phyloP scores from a whole-genome alignment of 805 yeast genomes.

The Brettanomyces bruxellensis region DNA sequence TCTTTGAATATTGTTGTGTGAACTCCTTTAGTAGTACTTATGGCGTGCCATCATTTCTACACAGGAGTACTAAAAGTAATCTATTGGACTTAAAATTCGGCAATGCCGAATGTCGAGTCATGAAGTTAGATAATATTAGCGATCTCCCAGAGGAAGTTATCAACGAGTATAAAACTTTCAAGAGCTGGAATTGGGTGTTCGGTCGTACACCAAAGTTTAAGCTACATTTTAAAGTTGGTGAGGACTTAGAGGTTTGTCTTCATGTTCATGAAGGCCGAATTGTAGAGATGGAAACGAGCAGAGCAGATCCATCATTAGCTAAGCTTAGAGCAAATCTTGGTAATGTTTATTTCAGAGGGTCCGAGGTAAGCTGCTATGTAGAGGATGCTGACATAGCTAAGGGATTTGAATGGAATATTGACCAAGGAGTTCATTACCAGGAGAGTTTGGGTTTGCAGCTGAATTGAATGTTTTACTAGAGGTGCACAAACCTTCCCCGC shows the following conservation, averaged over 20 bases:
- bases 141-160: conserved; percentile 30
- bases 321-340: conserved; percentile 6
- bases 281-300: conserved; percentile 6
- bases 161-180: conserved; percentile 30
- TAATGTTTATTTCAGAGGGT: conserved; percentile 14
- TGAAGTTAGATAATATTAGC: conserved; percentile 16
- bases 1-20: conserved; percentile 37
- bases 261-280: conserved; percentile 45
- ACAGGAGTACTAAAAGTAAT: conserved; percentile 8
- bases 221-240: conserved; percentile 39
- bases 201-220: conserved; percentile 72
- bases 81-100: conserved; percentile 3
- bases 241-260: conserved; percentile 20
- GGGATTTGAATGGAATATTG: conserved; percentile 21
- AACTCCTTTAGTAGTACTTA: conserved; percentile 30
- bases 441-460: no score
- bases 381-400: conserved; percentile 6
- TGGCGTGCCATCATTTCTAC: conserved; percentile 13
- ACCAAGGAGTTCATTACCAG: conserved; percentile 6
- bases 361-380: conserved; percentile 7
- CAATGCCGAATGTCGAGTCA: conserved; percentile 11
- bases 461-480: no score
- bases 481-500: no score
- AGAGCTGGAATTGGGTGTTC: conserved; percentile 65
- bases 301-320: conserved; percentile 9